Evolutionary conservation across 2,329 filamentous ascomycete species (phyloP).

Genomic region (Apiospora saccharicola): DNA sequence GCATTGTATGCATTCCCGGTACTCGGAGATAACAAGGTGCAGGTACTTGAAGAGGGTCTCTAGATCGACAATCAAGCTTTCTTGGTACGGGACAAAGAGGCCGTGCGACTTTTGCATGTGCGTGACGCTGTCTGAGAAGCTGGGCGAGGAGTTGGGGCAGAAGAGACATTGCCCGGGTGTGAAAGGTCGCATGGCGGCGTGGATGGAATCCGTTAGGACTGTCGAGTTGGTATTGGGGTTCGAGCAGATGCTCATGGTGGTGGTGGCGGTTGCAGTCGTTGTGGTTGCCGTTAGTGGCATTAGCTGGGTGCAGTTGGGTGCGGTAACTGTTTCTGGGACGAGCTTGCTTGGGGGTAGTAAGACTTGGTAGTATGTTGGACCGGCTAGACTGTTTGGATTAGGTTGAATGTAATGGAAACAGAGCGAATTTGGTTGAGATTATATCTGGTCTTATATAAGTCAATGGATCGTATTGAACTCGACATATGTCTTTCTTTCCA

Average conservation of each 20-base stretch:
- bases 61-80: slow-evolving; percentile 52
- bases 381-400: neutral
- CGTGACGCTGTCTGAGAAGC: slow-evolving; percentile 46
- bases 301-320: slow-evolving; percentile 13
- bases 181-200: slow-evolving; percentile 32
- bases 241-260: slow-evolving; percentile 32
- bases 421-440: neutral
- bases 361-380: neutral
- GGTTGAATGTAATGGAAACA: neutral
- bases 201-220: slow-evolving; percentile 27
- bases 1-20: slow-evolving; percentile 60
- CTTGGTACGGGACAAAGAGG: slow-evolving; percentile 50
- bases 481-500: neutral
- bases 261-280: slow-evolving; percentile 30
- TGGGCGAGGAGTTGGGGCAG: slow-evolving; percentile 30
- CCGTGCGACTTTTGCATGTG: slow-evolving; percentile 60
- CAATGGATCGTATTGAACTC: too few relatives aligned
- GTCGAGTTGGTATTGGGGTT: slow-evolving; percentile 27
- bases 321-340: slow-evolving; percentile 28
- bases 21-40: slow-evolving; percentile 55
- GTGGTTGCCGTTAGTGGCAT: slow-evolving; percentile 30
- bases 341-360: neutral
- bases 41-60: slow-evolving; percentile 57
- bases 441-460: neutral
- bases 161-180: slow-evolving; percentile 38